phyloP scores from a whole-genome alignment of 352 stramenopile species.

The Phytophthora megakarya region DNA sequence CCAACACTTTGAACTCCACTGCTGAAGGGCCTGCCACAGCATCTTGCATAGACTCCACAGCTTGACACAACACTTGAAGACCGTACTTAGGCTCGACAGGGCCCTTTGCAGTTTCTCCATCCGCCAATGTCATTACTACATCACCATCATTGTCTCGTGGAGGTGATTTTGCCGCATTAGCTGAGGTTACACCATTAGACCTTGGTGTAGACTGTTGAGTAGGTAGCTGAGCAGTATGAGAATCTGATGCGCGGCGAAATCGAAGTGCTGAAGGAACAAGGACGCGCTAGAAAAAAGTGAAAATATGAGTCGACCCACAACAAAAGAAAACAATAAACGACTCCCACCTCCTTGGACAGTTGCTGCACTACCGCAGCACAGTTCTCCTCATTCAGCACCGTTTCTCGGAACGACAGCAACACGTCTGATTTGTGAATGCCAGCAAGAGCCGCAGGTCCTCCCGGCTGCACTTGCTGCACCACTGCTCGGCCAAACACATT shows the following conservation, averaged over 20 bases:
- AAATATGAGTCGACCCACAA: neutral
- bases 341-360: conserved; percentile 71
- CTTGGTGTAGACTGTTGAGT: conserved; percentile 12
- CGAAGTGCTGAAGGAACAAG: conserved; percentile 71
- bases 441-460: conserved; percentile 62
- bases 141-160: conserved; percentile 60
- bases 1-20: conserved; percentile 74
- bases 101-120: conserved; percentile 26
- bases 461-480: conserved; percentile 75
- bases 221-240: conserved; percentile 29
- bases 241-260: conserved; percentile 68
- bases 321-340: neutral
- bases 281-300: conserved; percentile 42
- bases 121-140: conserved; percentile 58
- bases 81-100: conserved; percentile 77
- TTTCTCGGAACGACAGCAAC: conserved; percentile 74
- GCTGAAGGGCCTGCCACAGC: conserved; percentile 55
- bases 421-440: conserved; percentile 88
- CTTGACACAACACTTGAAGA: conserved; percentile 73
- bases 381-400: conserved; percentile 78
- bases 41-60: conserved; percentile 83
- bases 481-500: conserved; percentile 85
- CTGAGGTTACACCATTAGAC: conserved; percentile 17
- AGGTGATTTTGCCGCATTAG: conserved; percentile 10
- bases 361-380: conserved; percentile 77